Evolutionary conservation across 2,329 filamentous ascomycete species (phyloP).

Genomic region (Magnaporthales sp.): DNA sequence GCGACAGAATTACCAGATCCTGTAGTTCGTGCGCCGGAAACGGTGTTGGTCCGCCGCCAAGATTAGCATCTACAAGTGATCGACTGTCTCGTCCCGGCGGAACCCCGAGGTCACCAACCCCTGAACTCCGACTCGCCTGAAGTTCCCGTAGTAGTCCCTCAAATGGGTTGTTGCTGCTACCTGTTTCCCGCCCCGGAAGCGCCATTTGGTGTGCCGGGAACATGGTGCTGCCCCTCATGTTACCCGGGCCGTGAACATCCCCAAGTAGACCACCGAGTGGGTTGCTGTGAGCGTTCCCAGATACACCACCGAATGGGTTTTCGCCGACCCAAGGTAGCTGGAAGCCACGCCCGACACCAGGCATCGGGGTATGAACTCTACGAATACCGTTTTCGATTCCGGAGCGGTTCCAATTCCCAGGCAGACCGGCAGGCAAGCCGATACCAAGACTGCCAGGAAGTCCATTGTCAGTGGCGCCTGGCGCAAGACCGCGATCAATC

Average conservation of each 20-base stretch:
- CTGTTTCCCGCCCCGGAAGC: background rate
- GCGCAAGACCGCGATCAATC: background rate
- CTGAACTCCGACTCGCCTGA: background rate
- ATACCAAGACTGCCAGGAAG: background rate
- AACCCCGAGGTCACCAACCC: background rate
- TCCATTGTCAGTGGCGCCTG: background rate
- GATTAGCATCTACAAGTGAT: background rate
- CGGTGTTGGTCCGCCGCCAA: background rate
- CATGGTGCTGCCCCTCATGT: background rate
- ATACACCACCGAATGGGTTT: background rate
- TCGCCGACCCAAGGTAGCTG: too few species aligned
- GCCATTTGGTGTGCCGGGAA: too few species aligned
- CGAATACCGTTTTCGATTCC: background rate
- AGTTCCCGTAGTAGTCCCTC: background rate
- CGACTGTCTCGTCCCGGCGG: background rate
- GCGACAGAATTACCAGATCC: background rate
- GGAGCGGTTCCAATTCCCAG: background rate
- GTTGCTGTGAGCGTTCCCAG: background rate
- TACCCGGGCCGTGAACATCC: background rate
- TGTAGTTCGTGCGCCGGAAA: background rate
- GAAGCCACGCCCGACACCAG: background rate
- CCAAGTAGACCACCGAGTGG: background rate
- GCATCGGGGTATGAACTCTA: background rate
- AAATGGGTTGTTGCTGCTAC: background rate
- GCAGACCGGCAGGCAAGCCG: too few species aligned